Base-by-base conservation (phyloP, 345 rosid species). In the Salix koriyanagi region DNA sequence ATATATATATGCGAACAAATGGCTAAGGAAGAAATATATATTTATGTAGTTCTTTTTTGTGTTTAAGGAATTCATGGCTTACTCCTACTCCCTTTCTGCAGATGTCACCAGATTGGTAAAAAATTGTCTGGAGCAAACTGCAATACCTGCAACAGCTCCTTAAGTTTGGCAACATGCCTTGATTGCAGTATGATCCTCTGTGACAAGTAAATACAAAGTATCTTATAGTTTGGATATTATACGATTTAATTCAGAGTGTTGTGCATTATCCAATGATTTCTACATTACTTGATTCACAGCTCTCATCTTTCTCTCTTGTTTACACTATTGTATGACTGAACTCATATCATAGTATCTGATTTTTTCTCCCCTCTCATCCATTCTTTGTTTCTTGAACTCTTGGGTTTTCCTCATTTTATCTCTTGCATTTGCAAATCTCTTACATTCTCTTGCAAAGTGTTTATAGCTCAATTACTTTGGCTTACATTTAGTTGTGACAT, bases 131-230 rank as follows among this genome's bases (percentile, higher is more conserved):
- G 60, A 44, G 84, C 93, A 84, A 85, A 76, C 74, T 91, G 96
- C 82, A 84, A 81, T 78, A 70, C 52, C n/a, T 91, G 96, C 75
- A 79, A 81, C 42, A 65, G 88, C 82, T 82, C 88, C 67, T 72
- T 84, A 72, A 80, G 87, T 77, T 76, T 91, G 78, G 92, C 89
- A 14, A 86, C 92, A 37, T 91, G 96, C 84, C 87, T 91, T 67
- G 83, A 87, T 50, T 89, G 96, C 73, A 84, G 81, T 75, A 77
- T 78, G 64, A 83, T 88, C 46, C 73, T 89, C 50, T 91, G 96
- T 72, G 96, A 91, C 79, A 81, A 80, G 96, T 91, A 84, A 81
- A 87, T 36, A 34, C 58, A 52, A 64, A 50, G 2, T 73, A 36
- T 75, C 66, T 64, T 37, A 23, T n/a, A 44, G 65, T 46, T 48